A percentile compares a stretch with the other conserved stretches of the same genome.
These are phyloP conservation scores for Macaranga tanarius DNA, from an alignment of 441 rosid genomes.

Conservation along the genomic window DNA sequence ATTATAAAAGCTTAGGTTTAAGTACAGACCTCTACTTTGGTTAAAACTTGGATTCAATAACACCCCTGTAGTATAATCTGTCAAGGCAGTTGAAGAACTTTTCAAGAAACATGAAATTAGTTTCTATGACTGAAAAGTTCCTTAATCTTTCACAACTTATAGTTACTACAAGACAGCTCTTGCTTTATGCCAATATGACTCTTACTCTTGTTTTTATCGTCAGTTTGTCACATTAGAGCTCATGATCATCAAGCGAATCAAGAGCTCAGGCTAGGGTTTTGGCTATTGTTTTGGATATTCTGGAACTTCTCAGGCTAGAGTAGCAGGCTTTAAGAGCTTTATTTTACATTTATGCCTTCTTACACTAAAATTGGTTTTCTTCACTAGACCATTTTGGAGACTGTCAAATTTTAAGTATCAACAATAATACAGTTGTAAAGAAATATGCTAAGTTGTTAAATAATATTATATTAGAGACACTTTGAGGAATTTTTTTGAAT, in stretches of 20 bases:
- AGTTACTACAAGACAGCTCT: constrained; percentile 17
- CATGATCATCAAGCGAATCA: constrained; percentile 5
- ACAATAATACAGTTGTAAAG: too few relatives aligned
- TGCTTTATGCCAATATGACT: constrained; percentile 9
- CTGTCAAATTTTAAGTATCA: too few relatives aligned
- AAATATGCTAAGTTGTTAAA: too few relatives aligned
- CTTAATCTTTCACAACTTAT: constrained; percentile 9
- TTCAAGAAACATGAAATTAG: constrained; percentile 17
- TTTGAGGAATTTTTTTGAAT: too few relatives aligned
- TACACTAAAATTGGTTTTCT: too few relatives aligned
- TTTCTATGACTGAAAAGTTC: constrained; percentile 21
- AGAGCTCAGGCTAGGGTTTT: too few relatives aligned
- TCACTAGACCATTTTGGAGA: too few relatives aligned
- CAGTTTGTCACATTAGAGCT: constrained; percentile 17
- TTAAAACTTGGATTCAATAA: constrained; percentile 18
- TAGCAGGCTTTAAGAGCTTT: too few relatives aligned
- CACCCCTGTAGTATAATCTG: constrained; percentile 23
- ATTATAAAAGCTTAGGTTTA: constrained; percentile 18
- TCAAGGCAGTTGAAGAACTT: constrained; percentile 16
- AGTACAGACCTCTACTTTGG: constrained; percentile 27
- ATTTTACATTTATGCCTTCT: too few relatives aligned
- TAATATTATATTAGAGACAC: too few relatives aligned
- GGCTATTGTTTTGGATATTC: too few relatives aligned
- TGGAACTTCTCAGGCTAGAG: too few relatives aligned
- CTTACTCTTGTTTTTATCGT: constrained; percentile 15